Percentiles rank a stretch among this genome's conserved stretches.
phyloP scores from a whole-genome alignment of 2,329 filamentous ascomycete genomes.

The Pseudopithomyces chartarum region DNA sequence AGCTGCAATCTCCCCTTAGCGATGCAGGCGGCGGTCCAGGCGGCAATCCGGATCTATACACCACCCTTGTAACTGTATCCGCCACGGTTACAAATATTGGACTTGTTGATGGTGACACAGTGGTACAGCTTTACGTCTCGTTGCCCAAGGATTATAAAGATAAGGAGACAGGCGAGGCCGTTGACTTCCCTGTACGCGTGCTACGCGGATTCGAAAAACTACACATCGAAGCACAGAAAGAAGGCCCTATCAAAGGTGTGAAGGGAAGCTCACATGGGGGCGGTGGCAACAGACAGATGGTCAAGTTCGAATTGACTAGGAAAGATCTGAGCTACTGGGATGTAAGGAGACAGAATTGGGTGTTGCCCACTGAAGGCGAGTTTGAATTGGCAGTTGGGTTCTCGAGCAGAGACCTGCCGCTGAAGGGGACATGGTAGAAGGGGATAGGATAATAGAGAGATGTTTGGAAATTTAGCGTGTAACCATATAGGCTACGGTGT shows the following conservation, averaged over 20 bases:
- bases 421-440: slow-evolving; percentile 37
- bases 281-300: slow-evolving; percentile 24
- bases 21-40: slow-evolving; percentile 71
- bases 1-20: slow-evolving; percentile 62
- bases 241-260: slow-evolving; percentile 11
- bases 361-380: slow-evolving; percentile 38
- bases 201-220: slow-evolving; percentile 53
- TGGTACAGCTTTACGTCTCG: slow-evolving; percentile 63
- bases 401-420: slow-evolving; percentile 38
- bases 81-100: slow-evolving; percentile 68
- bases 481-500: background rate
- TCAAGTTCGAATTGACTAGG: slow-evolving; percentile 46
- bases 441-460: background rate
- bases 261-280: slow-evolving; percentile 23
- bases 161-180: slow-evolving; percentile 48
- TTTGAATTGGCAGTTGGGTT: slow-evolving; percentile 40
- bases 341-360: slow-evolving; percentile 48
- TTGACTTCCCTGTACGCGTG: slow-evolving; percentile 60
- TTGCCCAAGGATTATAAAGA: slow-evolving; percentile 52
- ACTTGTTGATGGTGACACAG: slow-evolving; percentile 55
- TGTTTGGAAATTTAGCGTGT: background rate
- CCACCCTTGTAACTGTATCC: slow-evolving; percentile 56
- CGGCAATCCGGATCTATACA: slow-evolving; percentile 70
- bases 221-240: slow-evolving; percentile 30
- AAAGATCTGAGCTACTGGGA: slow-evolving; percentile 51